Evolutionary conservation across 495 filamentous ascomycete genomes (phyloP).

Genomic region (Sordaria brevicollis): DNA sequence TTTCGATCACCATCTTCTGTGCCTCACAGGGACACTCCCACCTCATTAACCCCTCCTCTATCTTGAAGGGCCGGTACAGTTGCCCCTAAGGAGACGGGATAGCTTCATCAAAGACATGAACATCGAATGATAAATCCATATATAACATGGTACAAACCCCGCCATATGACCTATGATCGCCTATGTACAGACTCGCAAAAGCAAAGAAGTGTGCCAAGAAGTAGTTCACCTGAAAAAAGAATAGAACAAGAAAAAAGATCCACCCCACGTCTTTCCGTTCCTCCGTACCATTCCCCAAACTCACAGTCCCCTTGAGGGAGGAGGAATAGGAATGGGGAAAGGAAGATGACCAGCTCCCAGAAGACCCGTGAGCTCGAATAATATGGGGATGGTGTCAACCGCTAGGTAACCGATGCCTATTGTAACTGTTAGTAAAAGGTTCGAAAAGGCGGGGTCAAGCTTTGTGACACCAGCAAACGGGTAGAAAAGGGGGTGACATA

Average conservation of each 20-base stretch:
- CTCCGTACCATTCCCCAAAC: background rate
- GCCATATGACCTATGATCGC: background rate
- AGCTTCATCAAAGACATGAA: background rate
- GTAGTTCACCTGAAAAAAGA: background rate
- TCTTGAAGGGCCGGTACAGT: background rate
- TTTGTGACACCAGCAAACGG: background rate
- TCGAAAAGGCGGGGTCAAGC: background rate
- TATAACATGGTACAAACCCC: background rate
- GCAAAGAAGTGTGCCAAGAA: background rate
- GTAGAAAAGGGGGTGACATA: constrained; percentile 21
- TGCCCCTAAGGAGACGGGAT: background rate
- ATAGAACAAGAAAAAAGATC: background rate
- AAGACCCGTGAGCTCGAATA: constrained; percentile 53
- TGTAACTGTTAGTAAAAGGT: background rate
- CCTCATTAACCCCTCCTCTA: background rate
- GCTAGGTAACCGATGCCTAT: constrained; percentile 68
- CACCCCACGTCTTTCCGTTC: background rate
- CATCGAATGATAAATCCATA: background rate
- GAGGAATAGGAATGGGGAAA: background rate
- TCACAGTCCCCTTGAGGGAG: background rate
- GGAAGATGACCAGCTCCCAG: constrained; percentile 32
- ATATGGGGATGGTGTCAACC: constrained; percentile 53
- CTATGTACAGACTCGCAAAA: background rate
- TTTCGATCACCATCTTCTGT: background rate
- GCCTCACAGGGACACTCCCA: background rate